Conservation (phyloP, 495 filamentous ascomycete species). For the Penicillium angulare region DNA sequence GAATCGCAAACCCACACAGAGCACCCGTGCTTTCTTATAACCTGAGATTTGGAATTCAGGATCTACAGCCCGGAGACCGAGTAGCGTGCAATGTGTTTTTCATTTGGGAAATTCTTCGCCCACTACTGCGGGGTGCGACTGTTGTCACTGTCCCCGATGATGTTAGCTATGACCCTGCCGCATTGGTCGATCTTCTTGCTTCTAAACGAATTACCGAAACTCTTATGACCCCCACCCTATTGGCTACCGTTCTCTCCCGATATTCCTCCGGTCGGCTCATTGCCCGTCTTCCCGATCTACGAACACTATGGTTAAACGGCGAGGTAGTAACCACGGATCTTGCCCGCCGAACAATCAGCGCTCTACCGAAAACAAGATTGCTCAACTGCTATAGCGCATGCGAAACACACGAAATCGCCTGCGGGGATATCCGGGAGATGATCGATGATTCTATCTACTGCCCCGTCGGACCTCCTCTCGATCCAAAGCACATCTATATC, state of each 20-base stretch:
- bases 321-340: conserved; percentile 71
- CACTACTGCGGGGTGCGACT: conserved; percentile 65
- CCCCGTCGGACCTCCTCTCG: conserved; percentile 61
- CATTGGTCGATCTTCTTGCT: conserved; percentile 61
- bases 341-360: conserved; percentile 56
- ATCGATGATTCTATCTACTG: conserved; percentile 53
- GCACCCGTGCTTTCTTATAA: conserved; percentile 65
- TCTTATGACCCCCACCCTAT: conserved; percentile 70
- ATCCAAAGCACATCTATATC: conserved; percentile 58
- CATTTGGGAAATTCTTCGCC: conserved; percentile 71
- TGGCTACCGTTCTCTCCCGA: conserved; percentile 61
- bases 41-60: conserved; percentile 59
- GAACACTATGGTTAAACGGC: conserved; percentile 66
- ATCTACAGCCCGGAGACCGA: conserved; percentile 61
- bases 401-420: conserved; percentile 71
- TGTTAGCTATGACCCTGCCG: conserved; percentile 64
- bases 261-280: conserved; percentile 50
- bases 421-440: conserved; percentile 65
- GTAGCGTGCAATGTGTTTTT: conserved; percentile 76
- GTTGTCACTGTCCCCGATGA: conserved; percentile 66
- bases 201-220: conserved; percentile 62
- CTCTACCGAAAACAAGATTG: conserved; percentile 60
- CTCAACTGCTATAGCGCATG: conserved; percentile 72
- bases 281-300: conserved; percentile 54
- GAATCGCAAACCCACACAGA: conserved; percentile 66